Percentiles rank a stretch among this genome's conserved stretches.
phyloP scores from a whole-genome alignment of 2,329 filamentous ascomycete genomes.

The Colletotrichum tanaceti region DNA sequence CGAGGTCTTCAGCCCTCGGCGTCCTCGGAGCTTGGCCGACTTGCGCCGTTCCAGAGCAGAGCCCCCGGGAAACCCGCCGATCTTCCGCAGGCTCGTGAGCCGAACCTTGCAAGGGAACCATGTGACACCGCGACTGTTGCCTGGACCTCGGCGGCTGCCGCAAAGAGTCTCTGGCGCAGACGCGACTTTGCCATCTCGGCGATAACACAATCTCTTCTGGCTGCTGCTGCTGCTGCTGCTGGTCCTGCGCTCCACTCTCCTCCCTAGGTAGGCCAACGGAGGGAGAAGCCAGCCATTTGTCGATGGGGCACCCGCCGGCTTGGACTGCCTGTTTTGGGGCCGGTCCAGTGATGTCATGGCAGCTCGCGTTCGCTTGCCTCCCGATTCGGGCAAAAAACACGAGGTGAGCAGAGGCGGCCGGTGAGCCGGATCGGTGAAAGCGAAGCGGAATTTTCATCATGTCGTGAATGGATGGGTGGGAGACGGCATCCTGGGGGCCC shows the following conservation, averaged over 20 bases:
- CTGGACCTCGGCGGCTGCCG: not conserved
- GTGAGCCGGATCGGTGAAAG: not conserved
- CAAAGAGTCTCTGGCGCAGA: not conserved
- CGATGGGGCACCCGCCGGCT: slow-evolving; percentile 19
- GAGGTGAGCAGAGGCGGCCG: slow-evolving; percentile 4
- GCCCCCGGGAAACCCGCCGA: slow-evolving; percentile 19
- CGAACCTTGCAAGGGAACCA: slow-evolving; percentile 17
- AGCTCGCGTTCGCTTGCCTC: slow-evolving; percentile 3
- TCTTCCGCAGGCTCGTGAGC: slow-evolving; percentile 9
- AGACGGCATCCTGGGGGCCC: not conserved
- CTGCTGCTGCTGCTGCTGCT: not conserved
- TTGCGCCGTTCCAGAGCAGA: not conserved
- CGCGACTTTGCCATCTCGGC: slow-evolving; percentile 30
- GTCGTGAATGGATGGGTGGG: too few relatives aligned
- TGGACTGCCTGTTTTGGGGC: slow-evolving; percentile 15
- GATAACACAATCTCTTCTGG: not conserved
- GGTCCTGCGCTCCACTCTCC: slow-evolving; percentile 18
- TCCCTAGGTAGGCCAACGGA: not conserved
- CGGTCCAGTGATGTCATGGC: slow-evolving; percentile 32
- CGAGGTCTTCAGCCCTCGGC: slow-evolving; percentile 20
- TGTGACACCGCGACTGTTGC: slow-evolving; percentile 27
- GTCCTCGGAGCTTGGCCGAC: slow-evolving; percentile 21
- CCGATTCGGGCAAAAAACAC: slow-evolving; percentile 30
- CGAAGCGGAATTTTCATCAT: not conserved
- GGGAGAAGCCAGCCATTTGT: slow-evolving; percentile 18